Base-by-base conservation (phyloP, 257 asterid genomes). In the Parsonsia alboflavescens region DNA sequence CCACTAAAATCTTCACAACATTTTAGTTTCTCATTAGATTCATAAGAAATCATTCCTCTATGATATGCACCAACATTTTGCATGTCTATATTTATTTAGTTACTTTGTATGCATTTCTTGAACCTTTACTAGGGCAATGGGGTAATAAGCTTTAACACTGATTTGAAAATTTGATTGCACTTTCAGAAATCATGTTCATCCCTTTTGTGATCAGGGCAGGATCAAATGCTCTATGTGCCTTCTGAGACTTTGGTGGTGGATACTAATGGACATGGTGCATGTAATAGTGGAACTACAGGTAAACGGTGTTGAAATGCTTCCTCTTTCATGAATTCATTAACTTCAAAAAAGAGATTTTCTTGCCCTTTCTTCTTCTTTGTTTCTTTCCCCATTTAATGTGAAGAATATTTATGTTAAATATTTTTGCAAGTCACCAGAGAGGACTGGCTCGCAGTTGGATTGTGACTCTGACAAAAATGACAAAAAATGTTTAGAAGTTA, bases 121-220 rank as follows among this genome's bases (percentile, higher is more conserved):
- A 33, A 33, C 39, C 3, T 33, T 33, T 33, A 36, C 16, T 39
- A 0, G 70, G 70, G 70, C 48, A 65, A 65, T 65, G 50, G 3
- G 22, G 24, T 17, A 19, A 39, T 39, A 9, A 65, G 9, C 28
- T 39, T 16, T 65, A 39, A 65, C 28, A 53, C 75, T 45, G 54
- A 73, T 71, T 75, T 78, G 49, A 75, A 58, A 85, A 48, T 50
- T 75, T 64, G 7, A 39, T 12, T 11, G 24, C 9, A 17, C 17
- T 46, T 30, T 15, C 28, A 61, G 17, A 6, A 45, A 45, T 52
- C 58, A 75, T 75, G 72, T 62, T 53, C 78, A 72, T 80, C 78
- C 77, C 76, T 65, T 79, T 76, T 73, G 61, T 87, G 83, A 86
- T 80, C 86, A 86, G 89, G 93, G 85, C 92, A 92, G 99, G 85